Evolutionary conservation across 2,329 filamentous ascomycete genomes (phyloP).

Genomic region (Scedosporium aurantiacum): DNA sequence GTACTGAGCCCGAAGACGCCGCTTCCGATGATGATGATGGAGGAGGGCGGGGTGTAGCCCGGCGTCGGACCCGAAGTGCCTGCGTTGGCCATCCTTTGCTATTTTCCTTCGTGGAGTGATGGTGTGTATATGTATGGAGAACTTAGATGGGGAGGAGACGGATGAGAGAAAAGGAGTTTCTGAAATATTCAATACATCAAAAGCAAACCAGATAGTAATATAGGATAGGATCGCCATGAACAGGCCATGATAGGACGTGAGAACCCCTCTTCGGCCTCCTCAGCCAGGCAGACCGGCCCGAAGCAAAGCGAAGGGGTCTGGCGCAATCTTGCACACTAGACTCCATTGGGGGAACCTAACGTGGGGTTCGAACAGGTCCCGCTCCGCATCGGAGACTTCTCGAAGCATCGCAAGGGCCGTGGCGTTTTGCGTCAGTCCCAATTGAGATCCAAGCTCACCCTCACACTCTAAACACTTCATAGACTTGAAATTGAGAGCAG

Average conservation of each 20-base stretch:
- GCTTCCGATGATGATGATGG: constrained; percentile 59
- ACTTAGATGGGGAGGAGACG: too few relatives aligned
- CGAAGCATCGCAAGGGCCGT: too few relatives aligned
- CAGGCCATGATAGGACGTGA: not conserved
- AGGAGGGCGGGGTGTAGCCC: constrained; percentile 22
- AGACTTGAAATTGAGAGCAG: not conserved
- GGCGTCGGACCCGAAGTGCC: not conserved
- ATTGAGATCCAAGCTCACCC: too few relatives aligned
- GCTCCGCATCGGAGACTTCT: too few relatives aligned
- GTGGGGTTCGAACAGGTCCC: too few relatives aligned
- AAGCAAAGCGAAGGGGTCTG: not conserved
- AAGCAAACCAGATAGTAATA: too few relatives aligned
- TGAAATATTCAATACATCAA: too few relatives aligned
- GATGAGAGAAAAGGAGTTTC: too few relatives aligned
- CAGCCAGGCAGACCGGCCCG: not conserved
- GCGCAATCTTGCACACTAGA: not conserved
- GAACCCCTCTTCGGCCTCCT: not conserved
- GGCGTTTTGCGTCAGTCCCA: too few relatives aligned
- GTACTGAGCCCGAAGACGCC: constrained; percentile 51
- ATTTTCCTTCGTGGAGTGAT: not conserved
- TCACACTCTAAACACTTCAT: not conserved
- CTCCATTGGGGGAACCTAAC: not conserved
- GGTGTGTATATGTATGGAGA: too few relatives aligned
- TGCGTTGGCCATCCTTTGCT: not conserved
- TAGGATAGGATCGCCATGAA: not conserved